A percentile compares a stretch with the other conserved stretches of the same genome.
Evolutionary conservation across 805 yeast genomes (phyloP).

Genomic region (Saccharomycopsis vini): DNA sequence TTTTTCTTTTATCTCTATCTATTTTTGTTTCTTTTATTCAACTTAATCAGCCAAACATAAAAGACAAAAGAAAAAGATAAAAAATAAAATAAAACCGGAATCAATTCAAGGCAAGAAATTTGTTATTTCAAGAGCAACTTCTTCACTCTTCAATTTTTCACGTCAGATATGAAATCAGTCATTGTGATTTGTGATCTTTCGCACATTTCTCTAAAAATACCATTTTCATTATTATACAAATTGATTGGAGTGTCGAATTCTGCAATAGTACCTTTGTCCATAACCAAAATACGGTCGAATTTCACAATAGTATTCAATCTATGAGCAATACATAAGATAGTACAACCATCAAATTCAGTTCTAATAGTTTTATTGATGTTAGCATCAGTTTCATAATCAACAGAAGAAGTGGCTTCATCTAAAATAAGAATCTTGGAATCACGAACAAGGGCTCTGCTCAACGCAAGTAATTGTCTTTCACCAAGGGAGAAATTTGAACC

Average conservation of each 20-base stretch:
- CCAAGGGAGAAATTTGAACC: conserved; percentile 60
- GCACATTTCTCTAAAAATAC: conserved; percentile 36
- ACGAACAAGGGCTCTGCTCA: conserved; percentile 74
- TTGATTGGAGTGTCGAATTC: conserved; percentile 54
- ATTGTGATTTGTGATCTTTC: conserved; percentile 20
- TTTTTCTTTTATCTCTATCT: no score
- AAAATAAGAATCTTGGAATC: conserved; percentile 65
- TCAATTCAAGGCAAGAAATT: no score
- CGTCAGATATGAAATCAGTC: neutral
- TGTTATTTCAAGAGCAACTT: no score
- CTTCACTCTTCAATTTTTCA: no score
- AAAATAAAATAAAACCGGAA: no score
- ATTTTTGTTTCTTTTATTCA: no score
- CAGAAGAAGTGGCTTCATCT: conserved; percentile 76
- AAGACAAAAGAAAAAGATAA: no score
- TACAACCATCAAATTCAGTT: conserved; percentile 56
- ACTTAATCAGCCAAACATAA: no score
- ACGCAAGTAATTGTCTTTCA: conserved; percentile 61
- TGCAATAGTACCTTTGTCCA: conserved; percentile 54
- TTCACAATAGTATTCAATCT: conserved; percentile 63
- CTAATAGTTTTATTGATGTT: conserved; percentile 68
- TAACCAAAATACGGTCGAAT: conserved; percentile 60
- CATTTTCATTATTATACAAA: conserved; percentile 36
- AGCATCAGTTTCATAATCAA: conserved; percentile 80
- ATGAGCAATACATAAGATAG: conserved; percentile 82